Evolutionary conservation across 2,329 filamentous ascomycete genomes (phyloP), one percentile per base, ranked within the genome.

Genomic region (Blastomyces parvus): DNA sequence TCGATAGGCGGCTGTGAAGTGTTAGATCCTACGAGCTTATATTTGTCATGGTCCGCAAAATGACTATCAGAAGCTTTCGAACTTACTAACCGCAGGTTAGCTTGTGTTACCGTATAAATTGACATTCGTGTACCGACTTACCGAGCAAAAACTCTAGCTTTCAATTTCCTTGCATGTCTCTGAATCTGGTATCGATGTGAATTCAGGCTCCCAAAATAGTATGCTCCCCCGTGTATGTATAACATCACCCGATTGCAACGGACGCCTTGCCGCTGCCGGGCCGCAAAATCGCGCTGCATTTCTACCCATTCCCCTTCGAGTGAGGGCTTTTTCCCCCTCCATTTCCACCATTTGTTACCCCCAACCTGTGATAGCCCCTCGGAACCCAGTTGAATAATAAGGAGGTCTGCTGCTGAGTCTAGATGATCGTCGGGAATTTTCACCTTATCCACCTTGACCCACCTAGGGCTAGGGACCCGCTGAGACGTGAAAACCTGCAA

Each of bases 101-200:
- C 13, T 11, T 22, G 55, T 36, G 14, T 13, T 1, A 17, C 48
- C 46, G 46, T 44, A 4, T 8, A 53, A 52, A 70, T 67, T 69
- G 64, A 72, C 70, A 71, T 48, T 30, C 9, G 3, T 8, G 38
- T 5, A 27, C 30, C n/a, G 61, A 62, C 74, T 67, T 74, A 79
- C 77, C 77, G 89, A 30, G 93, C 91, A 74, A 97, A 86, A 8
- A 97, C 88, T 62, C 91, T 84, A 22, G 91, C 93, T 75, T 94
- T 91, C 65, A 99, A 82, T 77, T 97, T 97, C 62, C 94, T 84
- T 36, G 94, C 94, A 81, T 97, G 92, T 59, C 93, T 84, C 76
- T 99, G 94, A 82, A 99, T 86, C 81, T 97, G 93, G 77, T 97
- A 97, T n/a, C 94, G 87, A 79, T 97, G 94, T 75, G 96, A 92